A percentile compares a stretch with the other conserved stretches of the same genome.
phyloP scores from a whole-genome alignment of 768 basidiomycete genomes.

The Tylopilus vinaceipallidus region DNA sequence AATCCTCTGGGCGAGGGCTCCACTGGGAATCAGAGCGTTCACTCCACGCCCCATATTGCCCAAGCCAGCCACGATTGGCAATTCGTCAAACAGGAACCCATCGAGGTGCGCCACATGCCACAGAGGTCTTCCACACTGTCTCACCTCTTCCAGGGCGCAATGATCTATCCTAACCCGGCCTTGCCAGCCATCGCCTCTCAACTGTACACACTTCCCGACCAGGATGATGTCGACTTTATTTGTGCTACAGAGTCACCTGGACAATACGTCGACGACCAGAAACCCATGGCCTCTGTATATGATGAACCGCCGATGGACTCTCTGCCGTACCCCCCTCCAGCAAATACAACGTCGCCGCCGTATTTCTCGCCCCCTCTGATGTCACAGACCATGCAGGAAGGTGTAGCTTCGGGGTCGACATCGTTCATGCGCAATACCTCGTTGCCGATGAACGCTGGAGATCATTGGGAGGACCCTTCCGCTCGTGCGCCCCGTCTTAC shows the following conservation, averaged over 20 bases:
- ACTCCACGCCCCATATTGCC: background rate
- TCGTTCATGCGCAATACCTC: slow-evolving; percentile 12
- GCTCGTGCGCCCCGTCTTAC: slow-evolving; percentile 1
- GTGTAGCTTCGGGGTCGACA: slow-evolving; percentile 9
- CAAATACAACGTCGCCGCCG: slow-evolving; percentile 16
- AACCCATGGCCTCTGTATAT: slow-evolving; percentile 5
- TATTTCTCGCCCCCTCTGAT: slow-evolving; percentile 17
- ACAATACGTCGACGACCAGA: slow-evolving; percentile 15
- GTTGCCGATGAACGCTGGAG: slow-evolving; percentile 8
- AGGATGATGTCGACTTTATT: slow-evolving; percentile 7
- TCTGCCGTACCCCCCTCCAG: slow-evolving; percentile 30
- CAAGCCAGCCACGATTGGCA: slow-evolving; percentile 18
- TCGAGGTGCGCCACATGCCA: slow-evolving; percentile 20
- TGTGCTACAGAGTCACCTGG: background rate
- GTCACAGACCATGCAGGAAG: slow-evolving; percentile 15
- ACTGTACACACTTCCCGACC: slow-evolving; percentile 16
- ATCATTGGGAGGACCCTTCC: slow-evolving; percentile 24
- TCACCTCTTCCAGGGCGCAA: slow-evolving; percentile 13
- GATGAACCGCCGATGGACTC: slow-evolving; percentile 33
- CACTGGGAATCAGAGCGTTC: background rate
- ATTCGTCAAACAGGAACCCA: slow-evolving; percentile 24
- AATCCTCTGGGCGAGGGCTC: slow-evolving; percentile 26
- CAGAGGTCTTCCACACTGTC: background rate
- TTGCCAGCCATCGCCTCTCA: slow-evolving; percentile 10
- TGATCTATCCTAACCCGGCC: slow-evolving; percentile 13